Conservation (phyloP, 768 basidiomycete genomes). For the Paxillus involutus region DNA sequence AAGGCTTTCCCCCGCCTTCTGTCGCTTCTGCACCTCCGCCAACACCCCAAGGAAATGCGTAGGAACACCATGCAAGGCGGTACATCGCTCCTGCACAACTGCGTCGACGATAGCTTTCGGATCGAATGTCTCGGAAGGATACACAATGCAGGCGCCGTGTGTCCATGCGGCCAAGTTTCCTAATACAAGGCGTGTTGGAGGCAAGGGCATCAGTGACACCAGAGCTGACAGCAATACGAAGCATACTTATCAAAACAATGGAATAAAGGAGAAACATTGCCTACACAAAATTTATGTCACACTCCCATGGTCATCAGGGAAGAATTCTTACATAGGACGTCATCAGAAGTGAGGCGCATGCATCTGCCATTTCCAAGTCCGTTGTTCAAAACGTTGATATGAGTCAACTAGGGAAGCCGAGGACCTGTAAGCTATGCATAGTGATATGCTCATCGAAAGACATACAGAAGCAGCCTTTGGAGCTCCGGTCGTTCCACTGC, state of each 20-base stretch:
- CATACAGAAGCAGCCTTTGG: slow-evolving; percentile 84
- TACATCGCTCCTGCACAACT: slow-evolving; percentile 66
- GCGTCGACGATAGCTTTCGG: slow-evolving; percentile 70
- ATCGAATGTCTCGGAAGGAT: slow-evolving; percentile 65
- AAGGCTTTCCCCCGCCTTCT: slow-evolving; percentile 41
- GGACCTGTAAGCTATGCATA: neutral
- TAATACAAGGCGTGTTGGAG: slow-evolving; percentile 63
- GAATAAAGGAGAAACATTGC: slow-evolving; percentile 68
- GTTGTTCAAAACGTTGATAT: slow-evolving; percentile 79
- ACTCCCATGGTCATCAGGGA: neutral
- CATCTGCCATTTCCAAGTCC: slow-evolving; percentile 65
- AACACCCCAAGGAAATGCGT: slow-evolving; percentile 82
- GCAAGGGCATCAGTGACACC: slow-evolving; percentile 9
- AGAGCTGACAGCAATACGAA: slow-evolving; percentile 4
- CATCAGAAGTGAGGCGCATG: slow-evolving; percentile 66
- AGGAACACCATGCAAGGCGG: slow-evolving; percentile 81
- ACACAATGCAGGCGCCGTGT: slow-evolving; percentile 72
- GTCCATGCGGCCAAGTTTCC: slow-evolving; percentile 81
- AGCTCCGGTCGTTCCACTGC: slow-evolving; percentile 75
- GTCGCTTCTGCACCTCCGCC: slow-evolving; percentile 59
- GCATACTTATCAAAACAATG: slow-evolving; percentile 84
- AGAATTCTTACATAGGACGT: slow-evolving; percentile 61
- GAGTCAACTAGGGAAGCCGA: slow-evolving; percentile 57
- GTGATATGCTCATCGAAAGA: neutral
- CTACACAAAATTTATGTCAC: slow-evolving; percentile 34